Percentiles rank a stretch among this genome's conserved stretches.
Conservation (phyloP, 495 filamentous ascomycete genomes). For the Penicillium salamii region DNA sequence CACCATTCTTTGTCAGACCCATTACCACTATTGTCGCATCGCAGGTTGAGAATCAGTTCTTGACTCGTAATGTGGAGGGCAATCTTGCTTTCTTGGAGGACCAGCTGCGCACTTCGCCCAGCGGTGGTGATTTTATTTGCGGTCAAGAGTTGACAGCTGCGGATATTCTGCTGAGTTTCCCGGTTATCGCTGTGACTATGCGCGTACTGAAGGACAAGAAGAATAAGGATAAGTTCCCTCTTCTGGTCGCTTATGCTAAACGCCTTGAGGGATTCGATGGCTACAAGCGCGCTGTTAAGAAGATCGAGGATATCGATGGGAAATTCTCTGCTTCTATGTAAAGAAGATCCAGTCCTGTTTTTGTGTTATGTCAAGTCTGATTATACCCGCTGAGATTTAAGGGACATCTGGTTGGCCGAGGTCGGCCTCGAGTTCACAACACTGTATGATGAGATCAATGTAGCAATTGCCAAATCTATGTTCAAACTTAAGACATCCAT, state of each 20-base stretch:
- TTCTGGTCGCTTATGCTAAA: slow-evolving; percentile 60
- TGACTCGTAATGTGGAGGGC: slow-evolving; percentile 60
- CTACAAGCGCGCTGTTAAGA: slow-evolving; percentile 57
- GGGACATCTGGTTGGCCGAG: slow-evolving; percentile 3
- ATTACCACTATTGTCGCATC: slow-evolving; percentile 63
- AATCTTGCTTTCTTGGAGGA: slow-evolving; percentile 72
- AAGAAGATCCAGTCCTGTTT: not conserved
- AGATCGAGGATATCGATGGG: slow-evolving; percentile 61
- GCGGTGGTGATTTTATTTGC: slow-evolving; percentile 65
- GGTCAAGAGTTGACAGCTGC: slow-evolving; percentile 70
- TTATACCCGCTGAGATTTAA: slow-evolving; percentile 7
- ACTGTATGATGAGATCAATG: not conserved
- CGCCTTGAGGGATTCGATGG: slow-evolving; percentile 59
- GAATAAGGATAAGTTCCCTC: slow-evolving; percentile 56
- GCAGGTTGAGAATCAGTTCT: slow-evolving; percentile 56
- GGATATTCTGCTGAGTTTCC: slow-evolving; percentile 79
- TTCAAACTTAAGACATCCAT: not conserved
- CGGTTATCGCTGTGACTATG: slow-evolving; percentile 53
- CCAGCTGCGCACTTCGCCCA: slow-evolving; percentile 62
- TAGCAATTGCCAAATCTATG: not conserved
- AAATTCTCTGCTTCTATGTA: slow-evolving; percentile 45
- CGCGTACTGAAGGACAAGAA: slow-evolving; percentile 46
- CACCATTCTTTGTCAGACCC: slow-evolving; percentile 84
- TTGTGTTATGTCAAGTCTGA: not conserved
- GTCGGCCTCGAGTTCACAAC: too few relatives aligned